Conservation (phyloP, 306 rosid species). For the Malus sylvestris region DNA sequence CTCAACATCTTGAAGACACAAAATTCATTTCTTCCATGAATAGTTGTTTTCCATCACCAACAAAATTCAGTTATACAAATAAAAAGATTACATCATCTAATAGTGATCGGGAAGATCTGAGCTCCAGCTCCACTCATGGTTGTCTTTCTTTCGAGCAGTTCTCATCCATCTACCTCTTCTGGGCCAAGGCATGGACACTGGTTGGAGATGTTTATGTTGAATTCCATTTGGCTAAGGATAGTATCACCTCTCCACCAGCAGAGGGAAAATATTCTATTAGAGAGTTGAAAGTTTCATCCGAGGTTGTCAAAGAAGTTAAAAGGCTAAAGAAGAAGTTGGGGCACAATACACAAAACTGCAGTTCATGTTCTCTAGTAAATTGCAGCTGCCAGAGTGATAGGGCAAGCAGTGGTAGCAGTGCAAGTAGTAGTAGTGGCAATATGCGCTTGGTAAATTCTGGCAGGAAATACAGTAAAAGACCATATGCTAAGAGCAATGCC, state of each 20-base stretch:
- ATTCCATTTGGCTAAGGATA: slow-evolving; percentile 48
- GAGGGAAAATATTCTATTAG: slow-evolving; percentile 41
- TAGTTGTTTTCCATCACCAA: slow-evolving; percentile 37
- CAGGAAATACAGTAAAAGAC: slow-evolving; percentile 55
- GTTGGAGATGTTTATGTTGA: slow-evolving; percentile 88
- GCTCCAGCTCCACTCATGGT: slow-evolving; percentile 25
- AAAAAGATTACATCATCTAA: slow-evolving; percentile 27
- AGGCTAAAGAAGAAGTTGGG: slow-evolving; percentile 85
- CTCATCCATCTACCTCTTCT: slow-evolving; percentile 72
- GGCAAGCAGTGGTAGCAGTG: slow-evolving; percentile 96
- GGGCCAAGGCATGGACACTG: slow-evolving; percentile 92
- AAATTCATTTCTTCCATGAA: slow-evolving; percentile 82
- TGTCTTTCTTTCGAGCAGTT: slow-evolving; percentile 46
- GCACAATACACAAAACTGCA: slow-evolving; percentile 61
- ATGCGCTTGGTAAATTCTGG: slow-evolving; percentile 28
- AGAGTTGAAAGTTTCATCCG: slow-evolving; percentile 79
- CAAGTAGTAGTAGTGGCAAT: slow-evolving; percentile 66
- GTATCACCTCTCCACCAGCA: slow-evolving; percentile 37
- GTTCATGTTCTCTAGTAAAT: slow-evolving; percentile 79
- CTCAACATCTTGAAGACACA: slow-evolving; percentile 78
- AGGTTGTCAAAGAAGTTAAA: slow-evolving; percentile 92
- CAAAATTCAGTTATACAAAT: slow-evolving; percentile 31
- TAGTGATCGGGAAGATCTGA: slow-evolving; percentile 30
- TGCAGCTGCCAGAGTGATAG: slow-evolving; percentile 98
- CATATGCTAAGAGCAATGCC: slow-evolving; percentile 33